Percentiles rank a stretch among this genome's conserved stretches.
These are phyloP conservation scores for Syzygium oleosum DNA, from an alignment of 345 rosid species.

Conservation along the genomic window DNA sequence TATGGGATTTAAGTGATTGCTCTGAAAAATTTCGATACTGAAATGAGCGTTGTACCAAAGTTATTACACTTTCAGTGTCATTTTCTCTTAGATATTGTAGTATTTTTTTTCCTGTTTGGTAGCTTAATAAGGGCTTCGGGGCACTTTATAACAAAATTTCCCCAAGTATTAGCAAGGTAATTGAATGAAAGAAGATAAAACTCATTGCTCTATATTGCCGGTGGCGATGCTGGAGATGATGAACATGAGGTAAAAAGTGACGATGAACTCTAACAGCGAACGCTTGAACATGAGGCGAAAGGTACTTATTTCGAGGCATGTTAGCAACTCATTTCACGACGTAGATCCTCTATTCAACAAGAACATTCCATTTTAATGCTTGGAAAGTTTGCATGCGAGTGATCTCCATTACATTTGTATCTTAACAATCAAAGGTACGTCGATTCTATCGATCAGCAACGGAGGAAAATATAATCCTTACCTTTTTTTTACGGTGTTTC, in stretches of 20 bases:
- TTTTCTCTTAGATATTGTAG: neutral
- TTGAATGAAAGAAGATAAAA: neutral
- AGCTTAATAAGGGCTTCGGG: neutral
- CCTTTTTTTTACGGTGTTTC: neutral
- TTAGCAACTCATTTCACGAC: too few species aligned
- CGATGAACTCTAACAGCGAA: constrained; percentile 72
- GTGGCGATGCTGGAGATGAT: constrained; percentile 70
- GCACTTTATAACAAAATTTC: too few species aligned
- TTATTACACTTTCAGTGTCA: neutral
- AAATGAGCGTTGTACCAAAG: neutral
- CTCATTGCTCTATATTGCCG: constrained; percentile 74
- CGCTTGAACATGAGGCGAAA: constrained; percentile 32
- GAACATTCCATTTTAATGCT: too few species aligned
- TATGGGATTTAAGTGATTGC: neutral
- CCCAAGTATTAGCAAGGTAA: too few species aligned
- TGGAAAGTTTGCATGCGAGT: neutral
- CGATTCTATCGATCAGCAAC: neutral
- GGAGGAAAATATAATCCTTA: neutral
- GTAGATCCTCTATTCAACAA: neutral
- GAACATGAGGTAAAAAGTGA: constrained; percentile 84
- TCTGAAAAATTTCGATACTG: too few species aligned
- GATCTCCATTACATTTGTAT: too few species aligned
- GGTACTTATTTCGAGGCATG: too few species aligned
- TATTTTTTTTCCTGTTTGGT: neutral
- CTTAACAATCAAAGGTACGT: neutral